Conservation (phyloP, 2,329 filamentous ascomycete species). For the Aureobasidium sp. region DNA sequence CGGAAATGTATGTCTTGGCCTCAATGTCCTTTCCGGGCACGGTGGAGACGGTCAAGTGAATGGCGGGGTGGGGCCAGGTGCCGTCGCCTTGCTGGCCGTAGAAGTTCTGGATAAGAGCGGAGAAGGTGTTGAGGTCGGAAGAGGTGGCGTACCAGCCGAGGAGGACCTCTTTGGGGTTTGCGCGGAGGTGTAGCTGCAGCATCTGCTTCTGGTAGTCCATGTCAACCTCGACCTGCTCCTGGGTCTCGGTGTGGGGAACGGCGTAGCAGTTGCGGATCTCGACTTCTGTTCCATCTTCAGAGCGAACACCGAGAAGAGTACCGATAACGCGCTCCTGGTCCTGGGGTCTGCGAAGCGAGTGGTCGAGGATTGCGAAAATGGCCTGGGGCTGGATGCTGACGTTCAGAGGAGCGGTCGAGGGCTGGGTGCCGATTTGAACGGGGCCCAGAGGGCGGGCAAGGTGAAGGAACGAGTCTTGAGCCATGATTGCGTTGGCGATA, state of each 20-base stretch:
- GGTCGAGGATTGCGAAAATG: slow-evolving; percentile 66
- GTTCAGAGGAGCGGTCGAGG: slow-evolving; percentile 81
- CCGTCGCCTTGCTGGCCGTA: slow-evolving; percentile 95
- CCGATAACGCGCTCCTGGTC: slow-evolving; percentile 96
- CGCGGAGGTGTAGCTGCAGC: slow-evolving; percentile 89
- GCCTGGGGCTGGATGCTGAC: slow-evolving; percentile 92
- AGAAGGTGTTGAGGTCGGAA: slow-evolving; percentile 96
- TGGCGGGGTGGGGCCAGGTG: slow-evolving; percentile 93
- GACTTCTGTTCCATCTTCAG: slow-evolving; percentile 93
- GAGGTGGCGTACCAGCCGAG: slow-evolving; percentile 98
- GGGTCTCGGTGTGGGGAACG: slow-evolving; percentile 95
- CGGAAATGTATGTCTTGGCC: slow-evolving; percentile 88
- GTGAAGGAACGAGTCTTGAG: slow-evolving; percentile 84
- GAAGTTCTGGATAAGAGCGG: slow-evolving; percentile 98
- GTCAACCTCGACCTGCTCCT: slow-evolving; percentile 98
- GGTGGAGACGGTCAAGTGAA: slow-evolving; percentile 91
- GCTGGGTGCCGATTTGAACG: slow-evolving; percentile 66
- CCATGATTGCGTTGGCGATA: slow-evolving; percentile 51
- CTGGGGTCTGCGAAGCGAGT: slow-evolving; percentile 83
- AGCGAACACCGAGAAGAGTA: slow-evolving; percentile 83
- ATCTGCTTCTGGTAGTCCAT: slow-evolving; percentile 99
- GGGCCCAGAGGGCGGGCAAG: slow-evolving; percentile 87
- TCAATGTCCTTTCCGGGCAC: slow-evolving; percentile 82
- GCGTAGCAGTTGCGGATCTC: slow-evolving; percentile 96
- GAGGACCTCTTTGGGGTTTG: slow-evolving; percentile 84